Evolutionary conservation across 2,329 filamentous ascomycete genomes (phyloP).

Genomic region (Alternaria longipes): DNA sequence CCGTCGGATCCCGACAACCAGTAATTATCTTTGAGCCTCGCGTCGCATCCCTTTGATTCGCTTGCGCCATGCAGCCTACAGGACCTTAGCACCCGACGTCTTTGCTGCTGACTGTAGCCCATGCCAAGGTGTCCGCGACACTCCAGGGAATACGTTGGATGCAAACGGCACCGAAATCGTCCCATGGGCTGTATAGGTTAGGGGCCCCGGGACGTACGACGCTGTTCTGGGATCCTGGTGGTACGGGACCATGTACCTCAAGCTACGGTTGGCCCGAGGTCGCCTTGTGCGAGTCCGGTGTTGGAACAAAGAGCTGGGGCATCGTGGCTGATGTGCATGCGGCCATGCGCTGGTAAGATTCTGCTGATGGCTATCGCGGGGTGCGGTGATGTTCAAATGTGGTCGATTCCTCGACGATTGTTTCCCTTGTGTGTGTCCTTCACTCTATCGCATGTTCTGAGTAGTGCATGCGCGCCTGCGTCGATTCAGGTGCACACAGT

Average conservation of each 20-base stretch:
- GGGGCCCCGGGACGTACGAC: slow-evolving; percentile 21
- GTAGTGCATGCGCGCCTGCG: background rate
- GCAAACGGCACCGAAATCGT: slow-evolving; percentile 12
- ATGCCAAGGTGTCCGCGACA: slow-evolving; percentile 15
- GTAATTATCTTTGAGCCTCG: slow-evolving; percentile 25
- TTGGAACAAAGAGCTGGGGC: slow-evolving; percentile 15
- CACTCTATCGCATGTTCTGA: background rate
- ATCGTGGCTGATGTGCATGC: slow-evolving; percentile 1
- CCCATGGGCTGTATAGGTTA: slow-evolving; percentile 9
- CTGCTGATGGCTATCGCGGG: background rate
- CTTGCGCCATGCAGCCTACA: slow-evolving; percentile 7
- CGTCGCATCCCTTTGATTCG: slow-evolving; percentile 33
- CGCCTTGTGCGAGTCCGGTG: slow-evolving; percentile 15
- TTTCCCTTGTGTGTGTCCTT: background rate
- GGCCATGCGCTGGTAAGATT: slow-evolving; percentile 1
- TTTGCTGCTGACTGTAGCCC: slow-evolving; percentile 32
- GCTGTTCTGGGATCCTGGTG: slow-evolving; percentile 12
- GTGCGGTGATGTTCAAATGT: slow-evolving; percentile 6
- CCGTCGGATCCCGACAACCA: slow-evolving; percentile 30
- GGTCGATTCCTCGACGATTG: background rate
- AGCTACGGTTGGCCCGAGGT: slow-evolving; percentile 6
- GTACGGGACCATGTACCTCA: slow-evolving; percentile 34
- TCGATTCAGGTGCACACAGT: background rate
- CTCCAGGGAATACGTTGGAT: slow-evolving; percentile 16
- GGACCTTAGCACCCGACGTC: slow-evolving; percentile 24